A percentile compares a stretch with the other conserved stretches of the same genome.
Evolutionary conservation across 176 grass and related monocot genomes (phyloP).

Genomic region (Metroxylon sagu): DNA sequence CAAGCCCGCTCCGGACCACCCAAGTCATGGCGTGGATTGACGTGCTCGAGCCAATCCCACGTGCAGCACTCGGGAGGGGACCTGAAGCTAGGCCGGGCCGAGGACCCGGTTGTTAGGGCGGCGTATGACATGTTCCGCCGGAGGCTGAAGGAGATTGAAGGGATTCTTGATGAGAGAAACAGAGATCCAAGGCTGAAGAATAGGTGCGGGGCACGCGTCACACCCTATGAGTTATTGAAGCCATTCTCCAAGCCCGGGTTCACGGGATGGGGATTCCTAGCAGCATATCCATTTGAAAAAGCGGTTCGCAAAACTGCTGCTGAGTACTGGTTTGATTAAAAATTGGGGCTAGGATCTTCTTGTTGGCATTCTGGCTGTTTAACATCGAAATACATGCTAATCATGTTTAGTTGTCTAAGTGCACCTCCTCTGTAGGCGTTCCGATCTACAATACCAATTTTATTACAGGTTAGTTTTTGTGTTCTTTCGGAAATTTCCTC

Average conservation of each 20-base stretch:
- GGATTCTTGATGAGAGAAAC: neutral
- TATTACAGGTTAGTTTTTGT: no score
- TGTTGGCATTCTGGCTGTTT: no score
- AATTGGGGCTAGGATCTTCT: no score
- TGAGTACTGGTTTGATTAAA: no score
- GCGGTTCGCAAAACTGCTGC: no score
- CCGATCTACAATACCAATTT: no score
- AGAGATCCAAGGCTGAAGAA: neutral
- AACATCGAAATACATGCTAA: no score
- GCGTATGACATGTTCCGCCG: neutral
- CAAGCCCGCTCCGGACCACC: neutral
- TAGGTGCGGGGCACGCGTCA: neutral
- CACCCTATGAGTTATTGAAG: neutral
- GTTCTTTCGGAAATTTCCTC: no score
- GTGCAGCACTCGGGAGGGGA: no score
- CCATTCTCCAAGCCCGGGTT: neutral
- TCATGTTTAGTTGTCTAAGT: no score
- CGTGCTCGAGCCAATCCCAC: neutral
- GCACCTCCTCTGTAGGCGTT: no score
- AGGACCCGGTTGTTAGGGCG: neutral
- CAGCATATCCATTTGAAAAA: constrained; percentile 3
- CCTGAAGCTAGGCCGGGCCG: neutral
- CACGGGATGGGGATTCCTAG: neutral
- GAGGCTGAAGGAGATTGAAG: neutral
- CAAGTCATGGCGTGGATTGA: neutral